Evolutionary conservation across 345 rosid species (phyloP), one percentile per base, ranked within the genome.

Genomic region (Dimocarpus longan): DNA sequence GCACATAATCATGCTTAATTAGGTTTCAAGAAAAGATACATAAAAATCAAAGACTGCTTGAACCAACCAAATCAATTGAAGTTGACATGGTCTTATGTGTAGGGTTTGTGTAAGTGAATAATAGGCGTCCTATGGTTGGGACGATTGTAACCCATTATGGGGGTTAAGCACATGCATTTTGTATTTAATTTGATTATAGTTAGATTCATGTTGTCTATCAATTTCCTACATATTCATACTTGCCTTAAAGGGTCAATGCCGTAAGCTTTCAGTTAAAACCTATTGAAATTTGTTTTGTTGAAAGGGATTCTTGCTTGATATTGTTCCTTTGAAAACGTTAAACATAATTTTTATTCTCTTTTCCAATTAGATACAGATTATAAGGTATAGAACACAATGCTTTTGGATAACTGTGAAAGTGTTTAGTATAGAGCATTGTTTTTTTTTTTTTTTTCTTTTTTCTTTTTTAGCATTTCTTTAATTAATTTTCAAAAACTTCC

Each of bases 21-120:
- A 63, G 40, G 18, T 43, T 40, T 62, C 39, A 40, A 74, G 65
- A 42, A 8, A 54, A 72, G 42, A 62, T 60, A 56, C 46, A 40
- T 9, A 54, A 57, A 60, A 60, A 32, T 4, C 16, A 16, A 56
- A 18, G 46, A 19, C 37, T 1, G 1, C 1, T 10, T 54, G 4
- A 60, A 44, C 73, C 46, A 13, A 26, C 62, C 48, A 50, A 52
- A 68, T 64, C 62, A 4, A 67, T 59, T n/a, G 26, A 40, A 19
- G 37, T 39, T n/a, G 26, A 73, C 48, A 21, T 8, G 57, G 70
- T 74, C 70, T 74, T 8, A 46, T 68, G 32, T 75, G 16, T 74
- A 69, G 82, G 78, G 75, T 75, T 80, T 21, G n/a, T 18, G 50
- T 80, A 44, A 80, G 70, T 80, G 57, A 69, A 63, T 13, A 46